Evolutionary conservation across 2,329 filamentous ascomycete species (phyloP).

Genomic region (Microdochium nivale): DNA sequence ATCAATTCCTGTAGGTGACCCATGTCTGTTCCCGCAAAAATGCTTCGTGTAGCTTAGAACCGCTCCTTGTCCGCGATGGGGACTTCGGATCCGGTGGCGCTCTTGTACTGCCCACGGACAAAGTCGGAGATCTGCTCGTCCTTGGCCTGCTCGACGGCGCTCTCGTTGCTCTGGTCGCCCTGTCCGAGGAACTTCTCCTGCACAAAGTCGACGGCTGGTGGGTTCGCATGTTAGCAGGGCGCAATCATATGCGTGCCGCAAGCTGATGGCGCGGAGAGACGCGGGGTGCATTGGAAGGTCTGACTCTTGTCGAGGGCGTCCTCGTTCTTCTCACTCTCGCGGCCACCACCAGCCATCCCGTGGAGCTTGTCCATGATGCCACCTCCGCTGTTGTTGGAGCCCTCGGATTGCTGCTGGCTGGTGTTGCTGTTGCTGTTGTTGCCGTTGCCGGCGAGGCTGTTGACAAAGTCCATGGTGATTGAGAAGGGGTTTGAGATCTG

Average conservation of each 20-base stretch:
- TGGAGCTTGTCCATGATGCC: conserved; percentile 66
- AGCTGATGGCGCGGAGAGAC: not conserved
- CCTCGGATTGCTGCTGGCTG: conserved; percentile 13
- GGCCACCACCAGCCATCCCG: conserved; percentile 61
- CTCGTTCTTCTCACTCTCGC: conserved; percentile 72
- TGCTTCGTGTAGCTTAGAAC: conserved; percentile 7
- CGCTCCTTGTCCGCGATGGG: conserved; percentile 61
- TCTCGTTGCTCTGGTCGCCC: conserved; percentile 64
- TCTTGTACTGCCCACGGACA: conserved; percentile 65
- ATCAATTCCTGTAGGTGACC: too few species aligned
- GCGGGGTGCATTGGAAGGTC: not conserved
- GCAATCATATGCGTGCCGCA: not conserved
- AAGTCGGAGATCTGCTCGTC: conserved; percentile 71
- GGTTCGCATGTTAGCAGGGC: conserved; percentile 2
- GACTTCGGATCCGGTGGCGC: conserved; percentile 56
- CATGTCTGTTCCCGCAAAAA: too few species aligned
- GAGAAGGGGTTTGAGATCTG: too few species aligned
- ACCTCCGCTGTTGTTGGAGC: conserved; percentile 26
- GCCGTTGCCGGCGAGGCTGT: conserved; percentile 36
- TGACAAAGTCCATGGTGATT: conserved; percentile 45
- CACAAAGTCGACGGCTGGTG: conserved; percentile 64
- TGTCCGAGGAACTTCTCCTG: conserved; percentile 67
- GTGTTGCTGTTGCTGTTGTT: conserved; percentile 7
- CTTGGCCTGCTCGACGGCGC: conserved; percentile 71
- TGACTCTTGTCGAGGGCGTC: conserved; percentile 74